phyloP scores from a whole-genome alignment of 495 filamentous ascomycete genomes.

The Ramalina intermedia region DNA sequence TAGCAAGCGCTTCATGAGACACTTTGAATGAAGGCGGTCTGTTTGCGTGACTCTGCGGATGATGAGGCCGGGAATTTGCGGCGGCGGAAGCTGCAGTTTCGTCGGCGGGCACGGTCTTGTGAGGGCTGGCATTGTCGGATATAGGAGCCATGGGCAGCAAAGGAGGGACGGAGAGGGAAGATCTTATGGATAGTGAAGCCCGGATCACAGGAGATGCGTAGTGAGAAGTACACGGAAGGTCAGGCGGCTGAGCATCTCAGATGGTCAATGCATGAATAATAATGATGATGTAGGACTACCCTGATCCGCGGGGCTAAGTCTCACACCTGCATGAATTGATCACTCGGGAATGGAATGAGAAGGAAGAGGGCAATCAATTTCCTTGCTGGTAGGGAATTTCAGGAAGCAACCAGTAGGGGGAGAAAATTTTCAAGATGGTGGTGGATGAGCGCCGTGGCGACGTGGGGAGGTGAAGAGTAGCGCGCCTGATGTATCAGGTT shows the following conservation, averaged over 20 bases:
- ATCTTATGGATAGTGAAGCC: background rate
- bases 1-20: constrained; percentile 31
- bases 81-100: background rate
- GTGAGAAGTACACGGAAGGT: background rate
- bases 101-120: background rate
- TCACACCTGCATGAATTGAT: too few species aligned
- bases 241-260: background rate
- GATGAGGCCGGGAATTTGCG: constrained; percentile 17
- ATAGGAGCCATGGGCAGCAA: background rate
- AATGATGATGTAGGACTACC: background rate
- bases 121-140: background rate
- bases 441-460: too few species aligned
- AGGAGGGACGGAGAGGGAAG: background rate
- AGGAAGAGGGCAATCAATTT: too few species aligned
- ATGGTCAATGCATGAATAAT: background rate
- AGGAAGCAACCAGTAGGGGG: too few species aligned
- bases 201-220: background rate
- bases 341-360: too few species aligned
- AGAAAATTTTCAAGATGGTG: too few species aligned
- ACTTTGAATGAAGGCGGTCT: constrained; percentile 15
- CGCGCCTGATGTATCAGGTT: too few species aligned
- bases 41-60: constrained; percentile 6
- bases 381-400: too few species aligned
- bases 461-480: too few species aligned
- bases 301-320: too few species aligned